Evolutionary conservation across 306 rosid genomes (phyloP).

Genomic region (Boehmeria nivea): DNA sequence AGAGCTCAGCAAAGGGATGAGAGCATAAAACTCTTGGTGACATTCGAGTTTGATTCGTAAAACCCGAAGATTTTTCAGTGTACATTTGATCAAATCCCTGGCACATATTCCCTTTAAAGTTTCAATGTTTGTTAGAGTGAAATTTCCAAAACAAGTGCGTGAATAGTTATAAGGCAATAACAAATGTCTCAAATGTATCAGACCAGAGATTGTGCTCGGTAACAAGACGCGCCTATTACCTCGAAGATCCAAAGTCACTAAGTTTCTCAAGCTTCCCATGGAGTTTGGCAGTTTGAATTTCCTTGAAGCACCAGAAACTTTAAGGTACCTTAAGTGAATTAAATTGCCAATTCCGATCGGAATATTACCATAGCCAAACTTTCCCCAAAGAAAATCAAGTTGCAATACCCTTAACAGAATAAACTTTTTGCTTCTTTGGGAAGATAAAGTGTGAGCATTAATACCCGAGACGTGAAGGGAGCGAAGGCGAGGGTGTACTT

Average conservation of each 20-base stretch:
- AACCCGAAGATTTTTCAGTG: too few relatives aligned
- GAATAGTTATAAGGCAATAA: not conserved
- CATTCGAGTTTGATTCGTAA: too few relatives aligned
- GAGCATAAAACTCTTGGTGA: too few relatives aligned
- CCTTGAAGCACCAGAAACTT: not conserved
- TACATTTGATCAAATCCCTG: too few relatives aligned
- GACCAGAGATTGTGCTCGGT: not conserved
- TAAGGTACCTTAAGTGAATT: conserved; percentile 1
- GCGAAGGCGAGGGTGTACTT: not conserved
- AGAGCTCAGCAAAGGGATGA: too few relatives aligned
- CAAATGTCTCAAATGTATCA: not conserved
- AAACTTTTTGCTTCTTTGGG: conserved; percentile 12
- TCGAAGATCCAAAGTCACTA: not conserved
- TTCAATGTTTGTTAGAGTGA: not conserved
- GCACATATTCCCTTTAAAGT: not conserved
- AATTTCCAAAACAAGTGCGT: not conserved
- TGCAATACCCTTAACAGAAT: conserved; percentile 33
- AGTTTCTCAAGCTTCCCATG: not conserved
- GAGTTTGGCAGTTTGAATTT: not conserved
- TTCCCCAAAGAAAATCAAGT: conserved; percentile 16
- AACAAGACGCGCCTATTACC: not conserved
- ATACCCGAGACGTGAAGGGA: not conserved
- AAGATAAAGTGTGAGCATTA: not conserved
- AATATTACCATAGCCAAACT: not conserved
- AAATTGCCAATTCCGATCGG: conserved; percentile 1